Conservation (phyloP, 2,329 filamentous ascomycete species). For the Pestalotiopsis sp. region DNA sequence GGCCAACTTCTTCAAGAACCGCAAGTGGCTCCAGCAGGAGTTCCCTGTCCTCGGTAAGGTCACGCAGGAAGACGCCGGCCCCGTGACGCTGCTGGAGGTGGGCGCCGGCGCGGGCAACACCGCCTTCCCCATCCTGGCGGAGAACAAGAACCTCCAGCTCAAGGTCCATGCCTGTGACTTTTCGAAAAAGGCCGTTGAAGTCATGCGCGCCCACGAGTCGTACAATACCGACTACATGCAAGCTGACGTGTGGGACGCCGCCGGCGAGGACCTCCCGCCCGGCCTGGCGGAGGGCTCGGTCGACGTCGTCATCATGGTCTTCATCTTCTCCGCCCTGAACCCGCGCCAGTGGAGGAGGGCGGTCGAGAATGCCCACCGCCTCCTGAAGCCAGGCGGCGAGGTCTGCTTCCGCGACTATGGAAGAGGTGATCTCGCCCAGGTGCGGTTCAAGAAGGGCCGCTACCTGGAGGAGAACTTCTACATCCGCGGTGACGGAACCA, state of each 20-base stretch:
- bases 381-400: constrained; percentile 90
- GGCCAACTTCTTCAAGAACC: constrained; percentile 97
- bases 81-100: constrained; percentile 79
- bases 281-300: constrained; percentile 78
- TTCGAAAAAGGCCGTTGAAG: constrained; percentile 90
- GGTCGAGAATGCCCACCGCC: constrained; percentile 76
- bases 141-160: constrained; percentile 80
- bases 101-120: constrained; percentile 96
- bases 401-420: constrained; percentile 97
- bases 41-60: constrained; percentile 86
- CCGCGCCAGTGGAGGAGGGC: constrained; percentile 84
- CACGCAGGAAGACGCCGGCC: constrained; percentile 70
- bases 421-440: constrained; percentile 91
- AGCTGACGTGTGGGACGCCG: constrained; percentile 94
- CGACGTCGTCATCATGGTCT: constrained; percentile 92
- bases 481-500: constrained; percentile 89
- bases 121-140: constrained; percentile 84
- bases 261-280: constrained; percentile 73
- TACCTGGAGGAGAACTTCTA: constrained; percentile 98
- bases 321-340: constrained; percentile 92
- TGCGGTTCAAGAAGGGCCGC: constrained; percentile 92
- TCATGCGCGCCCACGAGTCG: constrained; percentile 80
- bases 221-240: constrained; percentile 76
- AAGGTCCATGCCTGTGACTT: constrained; percentile 96
- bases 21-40: constrained; percentile 96